Base-by-base conservation (phyloP, 108 stramenopile species). In the Cyclotella sp. region DNA sequence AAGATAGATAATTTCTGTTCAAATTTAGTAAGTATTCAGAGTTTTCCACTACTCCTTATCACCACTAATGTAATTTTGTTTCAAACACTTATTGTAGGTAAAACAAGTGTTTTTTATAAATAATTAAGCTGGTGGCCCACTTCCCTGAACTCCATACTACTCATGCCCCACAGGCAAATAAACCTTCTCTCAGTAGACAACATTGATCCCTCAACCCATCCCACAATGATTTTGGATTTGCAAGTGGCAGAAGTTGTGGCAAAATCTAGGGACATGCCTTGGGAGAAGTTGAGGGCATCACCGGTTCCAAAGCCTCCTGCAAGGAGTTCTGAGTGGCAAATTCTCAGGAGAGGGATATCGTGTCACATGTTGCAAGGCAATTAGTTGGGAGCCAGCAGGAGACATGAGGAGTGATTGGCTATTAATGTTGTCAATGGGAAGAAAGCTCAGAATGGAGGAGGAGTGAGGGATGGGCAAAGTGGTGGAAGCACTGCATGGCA, bases 161-260 rank as follows among this genome's bases (percentile, higher is more conserved):
- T n/a, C n/a, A n/a, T n/a, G n/a, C n/a, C n/a, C n/a, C n/a, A n/a
- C n/a, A n/a, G n/a, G n/a, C n/a, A n/a, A n/a, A n/a, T n/a, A n/a
- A n/a, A n/a, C n/a, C n/a, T n/a, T n/a, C n/a, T n/a, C n/a, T n/a
- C n/a, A n/a, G n/a, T n/a, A n/a, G n/a, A n/a, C n/a, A n/a, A n/a
- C n/a, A n/a, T n/a, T n/a, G 91, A 84, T 42, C 94, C 94, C 71
- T 92, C 91, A 4, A 86, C 84, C 94, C 94, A 95, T 14, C 94
- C 94, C 12, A 90, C 92, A 46, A 91, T 92, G 22, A 95, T 87
- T 43, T 75, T 83, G 41, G 72, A 67, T 27, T 58, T 75, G 10
- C 52, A 62, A 6, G 58, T 51, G 21, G 34, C 2, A 6, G 34
- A 5, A 6, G 34, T 2, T 2, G 34, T 2, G 34, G 42, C 60